These are phyloP conservation scores for Trichoderma hamatum DNA, from an alignment of 2,329 filamentous ascomycete genomes.

Conservation along the genomic window DNA sequence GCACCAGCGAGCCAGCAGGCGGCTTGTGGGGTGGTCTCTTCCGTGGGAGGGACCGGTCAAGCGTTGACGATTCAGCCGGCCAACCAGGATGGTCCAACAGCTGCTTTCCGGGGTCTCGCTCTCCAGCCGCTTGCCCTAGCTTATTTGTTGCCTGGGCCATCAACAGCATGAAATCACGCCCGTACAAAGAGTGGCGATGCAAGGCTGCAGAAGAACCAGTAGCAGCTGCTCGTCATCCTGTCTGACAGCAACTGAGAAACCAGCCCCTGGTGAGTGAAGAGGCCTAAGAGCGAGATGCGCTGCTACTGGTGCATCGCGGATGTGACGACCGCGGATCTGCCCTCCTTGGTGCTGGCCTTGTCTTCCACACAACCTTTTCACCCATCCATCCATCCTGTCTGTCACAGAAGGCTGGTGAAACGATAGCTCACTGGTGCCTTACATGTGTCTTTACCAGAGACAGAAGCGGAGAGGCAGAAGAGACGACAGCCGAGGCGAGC, in stretches of 20 bases:
- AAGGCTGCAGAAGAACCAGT: constrained; percentile 8
- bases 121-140: constrained; percentile 10
- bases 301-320: not conserved
- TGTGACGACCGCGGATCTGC: constrained; percentile 4
- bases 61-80: constrained; percentile 21
- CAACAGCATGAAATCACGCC: not conserved
- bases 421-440: constrained; percentile 5
- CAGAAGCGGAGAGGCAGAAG: not conserved
- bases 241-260: not conserved
- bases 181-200: not conserved
- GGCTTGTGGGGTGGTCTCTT: constrained; percentile 18
- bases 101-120: constrained; percentile 10
- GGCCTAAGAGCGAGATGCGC: not conserved
- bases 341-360: not conserved
- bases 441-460: not conserved
- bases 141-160: not conserved
- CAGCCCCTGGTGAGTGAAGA: not conserved
- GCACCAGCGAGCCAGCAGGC: constrained; percentile 12
- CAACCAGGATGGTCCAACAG: constrained; percentile 16
- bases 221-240: not conserved
- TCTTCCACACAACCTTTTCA: not conserved
- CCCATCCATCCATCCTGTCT: not conserved
- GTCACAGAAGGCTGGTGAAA: constrained; percentile 3
- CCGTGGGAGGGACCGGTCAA: constrained; percentile 7
- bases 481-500: constrained; percentile 13